phyloP scores from a whole-genome alignment of 306 rosid genomes.

The Psophocarpus tetragonolobus region DNA sequence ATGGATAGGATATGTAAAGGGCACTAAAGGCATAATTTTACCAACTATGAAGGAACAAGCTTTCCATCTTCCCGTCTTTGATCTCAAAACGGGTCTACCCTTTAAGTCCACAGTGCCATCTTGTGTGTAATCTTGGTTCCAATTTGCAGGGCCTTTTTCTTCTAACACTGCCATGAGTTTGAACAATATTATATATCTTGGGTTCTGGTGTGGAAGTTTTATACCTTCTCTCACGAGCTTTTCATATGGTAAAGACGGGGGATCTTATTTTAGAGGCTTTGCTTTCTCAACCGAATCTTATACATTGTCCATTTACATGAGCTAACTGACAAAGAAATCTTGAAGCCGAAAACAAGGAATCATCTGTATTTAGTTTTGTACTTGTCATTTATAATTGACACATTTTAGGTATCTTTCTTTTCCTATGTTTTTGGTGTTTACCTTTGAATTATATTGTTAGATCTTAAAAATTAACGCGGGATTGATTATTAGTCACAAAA shows the following conservation, averaged over 20 bases:
- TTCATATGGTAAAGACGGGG: not conserved
- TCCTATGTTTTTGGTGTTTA: not conserved
- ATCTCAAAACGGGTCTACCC: constrained; percentile 47
- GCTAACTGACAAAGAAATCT: constrained; percentile 25
- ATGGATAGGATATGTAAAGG: not conserved
- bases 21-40: constrained; percentile 19
- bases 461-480: constrained; percentile 12
- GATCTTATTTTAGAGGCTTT: not conserved
- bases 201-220: not conserved
- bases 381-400: not conserved
- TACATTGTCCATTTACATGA: constrained; percentile 35
- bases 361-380: not conserved
- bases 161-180: constrained; percentile 31
- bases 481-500: constrained; percentile 1
- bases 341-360: not conserved
- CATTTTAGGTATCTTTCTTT: not conserved
- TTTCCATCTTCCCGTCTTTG: constrained; percentile 44
- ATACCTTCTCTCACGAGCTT: not conserved
- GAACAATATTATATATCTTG: not conserved
- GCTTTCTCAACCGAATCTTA: constrained; percentile 9
- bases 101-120: constrained; percentile 44
- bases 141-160: constrained; percentile 30
- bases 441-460: not conserved
- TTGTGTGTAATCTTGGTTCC: constrained; percentile 39
- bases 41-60: constrained; percentile 50